Conservation (phyloP, 495 filamentous ascomycete genomes). For the Penicillium maclennaniae region DNA sequence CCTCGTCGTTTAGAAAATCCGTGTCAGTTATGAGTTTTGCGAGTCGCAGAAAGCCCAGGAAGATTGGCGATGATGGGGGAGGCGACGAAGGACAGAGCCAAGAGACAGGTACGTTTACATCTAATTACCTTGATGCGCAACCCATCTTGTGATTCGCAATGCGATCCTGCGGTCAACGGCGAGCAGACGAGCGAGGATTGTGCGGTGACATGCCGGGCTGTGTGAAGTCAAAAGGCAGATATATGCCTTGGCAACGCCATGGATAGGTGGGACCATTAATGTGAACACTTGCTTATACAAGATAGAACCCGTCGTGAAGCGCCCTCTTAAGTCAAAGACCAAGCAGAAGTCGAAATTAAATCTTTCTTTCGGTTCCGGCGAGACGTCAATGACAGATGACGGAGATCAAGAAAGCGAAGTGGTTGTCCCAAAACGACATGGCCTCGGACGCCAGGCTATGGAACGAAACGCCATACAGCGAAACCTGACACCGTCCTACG, state of each 20-base stretch:
- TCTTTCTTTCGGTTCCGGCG: slow-evolving; percentile 70
- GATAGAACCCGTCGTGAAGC: slow-evolving; percentile 38
- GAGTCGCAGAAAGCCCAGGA: slow-evolving; percentile 68
- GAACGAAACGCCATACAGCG: slow-evolving; percentile 67
- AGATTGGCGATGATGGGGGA: slow-evolving; percentile 66
- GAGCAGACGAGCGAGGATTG: too few species aligned
- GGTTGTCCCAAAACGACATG: slow-evolving; percentile 65
- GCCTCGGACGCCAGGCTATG: slow-evolving; percentile 63
- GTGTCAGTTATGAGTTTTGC: slow-evolving; percentile 41
- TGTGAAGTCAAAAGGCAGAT: neutral
- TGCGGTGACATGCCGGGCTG: neutral
- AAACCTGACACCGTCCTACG: slow-evolving; percentile 37
- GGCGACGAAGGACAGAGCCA: slow-evolving; percentile 49
- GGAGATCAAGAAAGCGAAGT: slow-evolving; percentile 54
- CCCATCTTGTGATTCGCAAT: too few species aligned
- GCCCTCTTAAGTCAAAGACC: slow-evolving; percentile 47
- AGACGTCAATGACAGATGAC: slow-evolving; percentile 51
- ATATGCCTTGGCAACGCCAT: too few species aligned
- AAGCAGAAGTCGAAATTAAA: slow-evolving; percentile 62
- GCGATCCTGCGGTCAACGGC: too few species aligned
- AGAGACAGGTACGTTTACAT: slow-evolving; percentile 24
- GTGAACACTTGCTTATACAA: neutral
- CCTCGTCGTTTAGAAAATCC: neutral
- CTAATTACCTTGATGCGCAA: too few species aligned
- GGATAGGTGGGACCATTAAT: neutral